Percentiles rank a stretch among this genome's conserved stretches.
These are phyloP conservation scores for Pseudevernia furfuracea DNA, from an alignment of 495 filamentous ascomycete species.

Conservation along the genomic window DNA sequence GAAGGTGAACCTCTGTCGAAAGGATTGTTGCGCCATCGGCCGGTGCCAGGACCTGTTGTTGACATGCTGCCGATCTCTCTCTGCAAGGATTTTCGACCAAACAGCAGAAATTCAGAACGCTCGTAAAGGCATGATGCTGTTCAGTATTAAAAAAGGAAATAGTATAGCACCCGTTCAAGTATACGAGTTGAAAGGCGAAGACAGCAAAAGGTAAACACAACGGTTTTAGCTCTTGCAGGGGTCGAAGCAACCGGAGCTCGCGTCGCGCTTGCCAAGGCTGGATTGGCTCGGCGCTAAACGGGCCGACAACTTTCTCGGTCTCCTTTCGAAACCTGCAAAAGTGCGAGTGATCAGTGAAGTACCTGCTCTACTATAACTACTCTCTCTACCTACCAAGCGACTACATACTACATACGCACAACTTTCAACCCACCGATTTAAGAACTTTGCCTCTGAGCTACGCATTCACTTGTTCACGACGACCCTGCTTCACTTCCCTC, in stretches of 20 bases:
- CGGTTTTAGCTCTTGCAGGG: not conserved
- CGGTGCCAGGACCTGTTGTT: constrained; percentile 32
- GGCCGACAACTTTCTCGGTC: not conserved
- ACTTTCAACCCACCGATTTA: not conserved
- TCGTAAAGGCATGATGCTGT: not conserved
- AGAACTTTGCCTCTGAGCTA: not conserved
- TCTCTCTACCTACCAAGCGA: too few species aligned
- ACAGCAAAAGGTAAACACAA: not conserved
- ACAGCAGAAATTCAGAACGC: not conserved
- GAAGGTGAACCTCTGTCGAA: constrained; percentile 59
- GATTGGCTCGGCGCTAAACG: not conserved
- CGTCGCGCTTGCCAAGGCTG: not conserved
- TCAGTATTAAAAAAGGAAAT: not conserved
- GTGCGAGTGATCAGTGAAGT: too few species aligned
- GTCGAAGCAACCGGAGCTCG: not conserved
- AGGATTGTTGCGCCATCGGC: constrained; percentile 64
- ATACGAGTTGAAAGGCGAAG: not conserved
- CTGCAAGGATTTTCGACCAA: not conserved
- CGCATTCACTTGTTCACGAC: too few species aligned
- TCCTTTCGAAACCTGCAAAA: too few species aligned
- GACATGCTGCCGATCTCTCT: constrained; percentile 18
- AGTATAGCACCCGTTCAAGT: not conserved
- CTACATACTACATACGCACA: not conserved
- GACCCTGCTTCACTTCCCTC: not conserved
- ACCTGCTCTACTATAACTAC: too few species aligned